Percentiles rank a stretch among this genome's conserved stretches.
phyloP scores from a whole-genome alignment of 768 basidiomycete species.

The Russula ochroleuca region DNA sequence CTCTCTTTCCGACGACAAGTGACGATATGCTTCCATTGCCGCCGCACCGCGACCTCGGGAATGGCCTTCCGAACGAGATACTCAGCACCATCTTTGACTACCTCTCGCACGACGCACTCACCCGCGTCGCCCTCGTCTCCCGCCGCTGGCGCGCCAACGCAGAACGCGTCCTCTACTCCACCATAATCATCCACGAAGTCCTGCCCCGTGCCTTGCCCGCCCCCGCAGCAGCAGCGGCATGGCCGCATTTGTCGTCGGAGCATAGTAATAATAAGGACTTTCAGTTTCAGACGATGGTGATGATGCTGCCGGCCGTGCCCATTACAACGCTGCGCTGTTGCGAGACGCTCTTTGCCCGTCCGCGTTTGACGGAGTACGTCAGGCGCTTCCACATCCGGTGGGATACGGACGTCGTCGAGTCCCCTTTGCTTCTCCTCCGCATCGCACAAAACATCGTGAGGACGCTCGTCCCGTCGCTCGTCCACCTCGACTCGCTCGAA shows the following conservation, averaged over 20 bases:
- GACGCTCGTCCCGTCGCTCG: constrained; percentile 41
- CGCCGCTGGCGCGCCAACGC: constrained; percentile 44
- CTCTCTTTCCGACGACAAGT: background rate
- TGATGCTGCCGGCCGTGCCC: constrained; percentile 25
- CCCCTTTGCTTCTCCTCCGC: constrained; percentile 24
- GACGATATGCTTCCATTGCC: background rate
- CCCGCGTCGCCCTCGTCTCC: constrained; percentile 44
- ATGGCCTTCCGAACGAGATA: constrained; percentile 51
- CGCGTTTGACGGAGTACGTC: constrained; percentile 45
- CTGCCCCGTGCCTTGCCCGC: constrained; percentile 38
- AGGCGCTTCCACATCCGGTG: constrained; percentile 52
- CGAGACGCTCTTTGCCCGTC: constrained; percentile 44
- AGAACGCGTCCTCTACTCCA: constrained; percentile 56
- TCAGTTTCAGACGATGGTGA: background rate
- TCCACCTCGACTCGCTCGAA: constrained; percentile 51
- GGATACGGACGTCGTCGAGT: constrained; percentile 41
- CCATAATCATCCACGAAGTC: constrained; percentile 46
- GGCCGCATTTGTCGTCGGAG: too few relatives aligned
- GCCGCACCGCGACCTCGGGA: background rate
- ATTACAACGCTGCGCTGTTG: constrained; percentile 48
- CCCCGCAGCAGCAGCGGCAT: constrained; percentile 25
- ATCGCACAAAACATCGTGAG: constrained; percentile 34
- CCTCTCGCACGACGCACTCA: constrained; percentile 36
- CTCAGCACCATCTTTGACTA: constrained; percentile 45
- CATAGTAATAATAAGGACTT: background rate